Evolutionary conservation across 2,329 filamentous ascomycete species (phyloP).

Genomic region (Grosmannia huntii): DNA sequence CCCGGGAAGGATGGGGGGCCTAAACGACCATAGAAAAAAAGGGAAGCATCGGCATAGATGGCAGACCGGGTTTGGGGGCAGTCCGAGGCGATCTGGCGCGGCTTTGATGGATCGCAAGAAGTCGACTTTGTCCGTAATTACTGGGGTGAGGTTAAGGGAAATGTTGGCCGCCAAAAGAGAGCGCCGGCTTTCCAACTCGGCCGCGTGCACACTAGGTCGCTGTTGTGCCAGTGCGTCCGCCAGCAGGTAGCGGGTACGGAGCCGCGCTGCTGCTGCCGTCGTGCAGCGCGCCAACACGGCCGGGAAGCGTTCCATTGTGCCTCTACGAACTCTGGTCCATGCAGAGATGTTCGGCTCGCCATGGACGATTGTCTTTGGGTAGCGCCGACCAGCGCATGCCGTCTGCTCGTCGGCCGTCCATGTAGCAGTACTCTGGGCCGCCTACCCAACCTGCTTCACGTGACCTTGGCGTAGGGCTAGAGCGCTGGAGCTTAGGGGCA

Average conservation of each 20-base stretch:
- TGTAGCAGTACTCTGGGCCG: background rate
- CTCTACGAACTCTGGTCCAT: too few relatives aligned
- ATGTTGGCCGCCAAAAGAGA: constrained; percentile 8
- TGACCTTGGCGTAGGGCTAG: background rate
- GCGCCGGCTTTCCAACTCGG: constrained; percentile 9
- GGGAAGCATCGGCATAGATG: constrained; percentile 42
- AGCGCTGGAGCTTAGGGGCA: background rate
- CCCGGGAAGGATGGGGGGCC: constrained; percentile 29
- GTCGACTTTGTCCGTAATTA: constrained; percentile 25
- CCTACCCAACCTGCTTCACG: background rate
- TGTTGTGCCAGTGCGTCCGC: background rate
- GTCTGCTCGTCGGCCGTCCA: background rate
- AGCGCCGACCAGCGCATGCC: background rate
- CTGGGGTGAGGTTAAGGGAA: constrained; percentile 13
- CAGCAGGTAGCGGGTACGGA: background rate
- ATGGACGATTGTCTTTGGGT: background rate
- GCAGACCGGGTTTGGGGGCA: constrained; percentile 23
- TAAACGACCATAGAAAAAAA: constrained; percentile 37
- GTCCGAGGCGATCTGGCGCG: constrained; percentile 28
- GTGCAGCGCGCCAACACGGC: background rate
- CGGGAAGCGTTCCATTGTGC: background rate
- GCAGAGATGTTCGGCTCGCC: too few relatives aligned
- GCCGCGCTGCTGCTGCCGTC: background rate
- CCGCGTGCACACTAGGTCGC: background rate
- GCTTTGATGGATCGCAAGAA: constrained; percentile 38